Conservation (phyloP, 2,329 filamentous ascomycete species). For the Domatiomyces globalis region DNA sequence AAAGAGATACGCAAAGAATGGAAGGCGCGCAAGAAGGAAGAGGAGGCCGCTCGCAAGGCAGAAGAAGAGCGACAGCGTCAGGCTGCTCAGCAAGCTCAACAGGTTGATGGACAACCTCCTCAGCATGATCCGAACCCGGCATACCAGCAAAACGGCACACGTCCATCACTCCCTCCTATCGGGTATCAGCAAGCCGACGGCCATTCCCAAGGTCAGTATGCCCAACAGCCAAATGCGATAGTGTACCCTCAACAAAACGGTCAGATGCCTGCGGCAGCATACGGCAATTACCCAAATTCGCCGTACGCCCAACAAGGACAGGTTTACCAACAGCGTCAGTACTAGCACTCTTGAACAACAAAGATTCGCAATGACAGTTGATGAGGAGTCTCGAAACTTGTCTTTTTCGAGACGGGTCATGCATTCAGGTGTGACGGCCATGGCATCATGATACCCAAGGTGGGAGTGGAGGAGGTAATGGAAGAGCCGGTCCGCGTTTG, state of each 20-base stretch:
- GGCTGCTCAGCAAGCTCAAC: conserved; percentile 40
- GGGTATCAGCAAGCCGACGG: conserved; percentile 50
- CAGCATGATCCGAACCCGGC: conserved; percentile 25
- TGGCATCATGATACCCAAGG: conserved; percentile 15
- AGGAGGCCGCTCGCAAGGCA: conserved; percentile 76
- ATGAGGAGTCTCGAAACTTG: neutral
- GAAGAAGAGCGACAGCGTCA: conserved; percentile 65
- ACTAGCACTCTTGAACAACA: conserved; percentile 12
- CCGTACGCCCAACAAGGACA: conserved; percentile 36
- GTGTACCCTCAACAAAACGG: conserved; percentile 34
- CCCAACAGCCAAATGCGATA: conserved; percentile 33
- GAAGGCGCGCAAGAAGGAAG: conserved; percentile 99
- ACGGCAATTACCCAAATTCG: conserved; percentile 37
- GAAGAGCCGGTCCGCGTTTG: conserved; percentile 2
- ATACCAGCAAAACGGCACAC: conserved; percentile 35
- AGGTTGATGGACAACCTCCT: conserved; percentile 32
- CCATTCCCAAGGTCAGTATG: conserved; percentile 48
- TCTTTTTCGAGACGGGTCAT: neutral
- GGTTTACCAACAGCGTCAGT: conserved; percentile 39
- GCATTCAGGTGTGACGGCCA: neutral
- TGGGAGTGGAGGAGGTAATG: conserved; percentile 18
- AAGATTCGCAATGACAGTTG: neutral
- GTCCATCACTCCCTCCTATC: conserved; percentile 60
- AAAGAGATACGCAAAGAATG: conserved; percentile 98
- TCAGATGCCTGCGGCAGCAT: conserved; percentile 29